phyloP scores from a whole-genome alignment of 1,284 basidiomycete genomes.

The Fomes fomentarius region DNA sequence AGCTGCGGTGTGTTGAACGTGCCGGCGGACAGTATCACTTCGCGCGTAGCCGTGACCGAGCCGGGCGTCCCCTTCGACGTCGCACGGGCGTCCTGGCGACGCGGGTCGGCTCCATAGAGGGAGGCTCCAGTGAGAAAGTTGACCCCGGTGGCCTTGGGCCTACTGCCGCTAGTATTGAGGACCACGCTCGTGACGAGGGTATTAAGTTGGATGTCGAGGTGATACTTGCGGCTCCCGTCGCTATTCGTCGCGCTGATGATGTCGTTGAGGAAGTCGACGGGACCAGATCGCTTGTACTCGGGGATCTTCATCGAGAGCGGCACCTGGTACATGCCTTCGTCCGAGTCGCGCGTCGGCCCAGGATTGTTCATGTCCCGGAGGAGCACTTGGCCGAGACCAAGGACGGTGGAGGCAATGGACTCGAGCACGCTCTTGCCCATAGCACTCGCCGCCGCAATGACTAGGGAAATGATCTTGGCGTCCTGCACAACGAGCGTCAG shows the following conservation, averaged over 20 bases:
- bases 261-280: neutral
- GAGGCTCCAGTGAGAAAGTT: neutral
- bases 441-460: neutral
- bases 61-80: neutral
- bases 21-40: slow-evolving; percentile 31
- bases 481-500: neutral
- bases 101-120: neutral
- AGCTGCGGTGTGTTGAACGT: slow-evolving; percentile 27
- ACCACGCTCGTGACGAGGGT: neutral
- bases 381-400: neutral
- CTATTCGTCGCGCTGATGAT: too few species aligned
- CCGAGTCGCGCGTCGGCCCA: neutral
- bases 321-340: neutral
- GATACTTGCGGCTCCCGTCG: too few species aligned
- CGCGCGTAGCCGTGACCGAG: neutral
- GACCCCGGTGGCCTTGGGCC: neutral
- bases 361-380: neutral
- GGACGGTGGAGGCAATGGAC: neutral
- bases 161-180: neutral
- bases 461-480: neutral
- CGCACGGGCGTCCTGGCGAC: neutral
- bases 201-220: neutral
- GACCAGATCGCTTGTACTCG: neutral
- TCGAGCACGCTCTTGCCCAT: neutral
- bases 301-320: neutral